A percentile compares a stretch with the other conserved stretches of the same genome.
phyloP scores from a whole-genome alignment of 73 alveolate species.

The Tetrahymena thermophila region DNA sequence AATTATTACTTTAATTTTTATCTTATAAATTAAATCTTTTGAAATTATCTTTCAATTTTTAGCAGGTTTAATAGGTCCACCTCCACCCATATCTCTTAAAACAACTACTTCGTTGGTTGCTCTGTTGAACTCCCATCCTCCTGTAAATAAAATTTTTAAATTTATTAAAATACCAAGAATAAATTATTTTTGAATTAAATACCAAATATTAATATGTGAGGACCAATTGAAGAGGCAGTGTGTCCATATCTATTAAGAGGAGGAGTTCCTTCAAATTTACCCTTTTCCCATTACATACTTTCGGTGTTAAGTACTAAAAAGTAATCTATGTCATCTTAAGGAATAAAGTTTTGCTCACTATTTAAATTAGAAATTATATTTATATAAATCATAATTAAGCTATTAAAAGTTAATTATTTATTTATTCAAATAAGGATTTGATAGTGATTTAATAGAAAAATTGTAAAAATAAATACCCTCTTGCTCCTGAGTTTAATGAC shows the following conservation, averaged over 20 bases:
- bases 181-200: background rate
- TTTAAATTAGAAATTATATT: background rate
- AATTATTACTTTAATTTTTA: background rate
- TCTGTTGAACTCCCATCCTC: slow-evolving; percentile 48
- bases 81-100: slow-evolving; percentile 32
- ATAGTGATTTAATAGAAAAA: slow-evolving; percentile 27
- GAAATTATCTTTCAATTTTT: background rate
- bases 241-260: slow-evolving; percentile 97
- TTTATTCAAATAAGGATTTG: background rate
- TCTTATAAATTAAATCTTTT: background rate
- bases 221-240: slow-evolving; percentile 95
- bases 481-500: slow-evolving; percentile 81
- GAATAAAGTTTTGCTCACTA: slow-evolving; percentile 40
- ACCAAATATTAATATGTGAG: slow-evolving; percentile 93
- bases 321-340: slow-evolving; percentile 86
- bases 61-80: background rate
- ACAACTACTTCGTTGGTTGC: slow-evolving; percentile 39
- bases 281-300: slow-evolving; percentile 80
- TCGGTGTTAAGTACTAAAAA: slow-evolving; percentile 90
- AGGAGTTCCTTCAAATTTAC: slow-evolving; percentile 88
- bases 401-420: no score
- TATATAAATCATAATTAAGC: no score
- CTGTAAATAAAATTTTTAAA: background rate
- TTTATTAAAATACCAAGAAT: background rate
- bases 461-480: slow-evolving; percentile 39